A percentile compares a stretch with the other conserved stretches of the same genome.
These are phyloP conservation scores for Thinopyrum obtusiflorum DNA, from an alignment of 202 grass and related monocot genomes.

Conservation along the genomic window DNA sequence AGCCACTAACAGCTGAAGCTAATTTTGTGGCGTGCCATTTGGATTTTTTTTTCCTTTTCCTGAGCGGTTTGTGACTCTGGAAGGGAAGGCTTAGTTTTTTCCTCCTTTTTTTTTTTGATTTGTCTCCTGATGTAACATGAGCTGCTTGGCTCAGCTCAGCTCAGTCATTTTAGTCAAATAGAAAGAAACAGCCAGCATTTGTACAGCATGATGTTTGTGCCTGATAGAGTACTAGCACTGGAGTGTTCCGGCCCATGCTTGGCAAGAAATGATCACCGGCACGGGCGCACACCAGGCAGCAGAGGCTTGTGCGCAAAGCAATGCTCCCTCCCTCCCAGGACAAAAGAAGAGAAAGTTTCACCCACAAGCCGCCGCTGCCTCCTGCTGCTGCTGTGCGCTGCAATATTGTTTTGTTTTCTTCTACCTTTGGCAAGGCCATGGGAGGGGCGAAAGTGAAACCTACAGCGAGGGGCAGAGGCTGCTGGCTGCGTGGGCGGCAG, in stretches of 20 bases:
- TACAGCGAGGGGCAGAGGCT: neutral
- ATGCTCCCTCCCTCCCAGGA: neutral
- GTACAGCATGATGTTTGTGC: constrained; percentile 1
- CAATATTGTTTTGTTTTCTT: constrained; percentile 1
- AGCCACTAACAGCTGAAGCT: constrained; percentile 30
- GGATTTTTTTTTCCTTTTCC: neutral
- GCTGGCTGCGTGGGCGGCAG: constrained; percentile 8
- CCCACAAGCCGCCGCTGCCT: neutral
- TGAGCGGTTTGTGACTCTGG: neutral
- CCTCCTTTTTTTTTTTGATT: neutral
- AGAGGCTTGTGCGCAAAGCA: constrained; percentile 32
- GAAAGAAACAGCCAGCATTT: constrained; percentile 20
- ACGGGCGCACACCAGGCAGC: neutral
- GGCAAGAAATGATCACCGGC: constrained; percentile 44
- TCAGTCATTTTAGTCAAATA: neutral
- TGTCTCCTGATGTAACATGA: constrained; percentile 30
- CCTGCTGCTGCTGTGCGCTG: neutral
- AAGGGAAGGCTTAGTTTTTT: neutral
- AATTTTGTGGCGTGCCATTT: constrained; percentile 5
- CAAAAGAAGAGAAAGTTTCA: neutral
- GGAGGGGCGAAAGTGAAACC: neutral
- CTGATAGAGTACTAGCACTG: neutral
- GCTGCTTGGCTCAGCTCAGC: neutral
- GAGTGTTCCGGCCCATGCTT: constrained; percentile 24
- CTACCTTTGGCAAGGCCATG: neutral